Percentiles rank a stretch among this genome's conserved stretches.
Evolutionary conservation across 2,329 filamentous ascomycete genomes (phyloP).

Genomic region (Alternaria triticimaculans): DNA sequence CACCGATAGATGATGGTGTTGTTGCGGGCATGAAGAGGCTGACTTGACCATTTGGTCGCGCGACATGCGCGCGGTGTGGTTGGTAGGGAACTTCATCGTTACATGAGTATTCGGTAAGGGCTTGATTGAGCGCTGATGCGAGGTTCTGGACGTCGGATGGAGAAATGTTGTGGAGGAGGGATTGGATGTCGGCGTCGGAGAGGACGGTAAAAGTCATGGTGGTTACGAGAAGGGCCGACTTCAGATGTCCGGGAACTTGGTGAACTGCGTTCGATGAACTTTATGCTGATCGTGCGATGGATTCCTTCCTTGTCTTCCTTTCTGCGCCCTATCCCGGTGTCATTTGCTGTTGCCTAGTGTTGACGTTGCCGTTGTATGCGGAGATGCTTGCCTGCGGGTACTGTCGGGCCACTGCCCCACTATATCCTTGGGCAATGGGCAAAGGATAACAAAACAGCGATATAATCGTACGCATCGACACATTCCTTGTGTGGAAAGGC

Average conservation of each 20-base stretch:
- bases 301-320: background rate
- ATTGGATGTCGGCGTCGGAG: constrained; percentile 31
- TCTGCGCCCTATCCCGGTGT: background rate
- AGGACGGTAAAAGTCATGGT: constrained; percentile 23
- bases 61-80: constrained; percentile 51
- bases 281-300: too few relatives aligned
- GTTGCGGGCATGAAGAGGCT: constrained; percentile 79
- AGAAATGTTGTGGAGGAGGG: constrained; percentile 45
- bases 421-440: background rate
- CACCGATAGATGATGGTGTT: constrained; percentile 67
- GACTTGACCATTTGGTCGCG: constrained; percentile 54
- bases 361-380: background rate
- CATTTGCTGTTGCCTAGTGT: background rate
- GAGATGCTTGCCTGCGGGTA: background rate
- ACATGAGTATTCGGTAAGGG: constrained; percentile 40
- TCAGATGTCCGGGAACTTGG: background rate
- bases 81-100: constrained; percentile 47
- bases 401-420: background rate
- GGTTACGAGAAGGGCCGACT: background rate
- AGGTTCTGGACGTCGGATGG: constrained; percentile 1
- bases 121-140: constrained; percentile 10
- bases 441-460: too few relatives aligned
- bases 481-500: too few relatives aligned
- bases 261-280: background rate
- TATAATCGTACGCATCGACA: too few relatives aligned